Conservation (phyloP, 75 land plant species). For the Gnetum montanum region DNA sequence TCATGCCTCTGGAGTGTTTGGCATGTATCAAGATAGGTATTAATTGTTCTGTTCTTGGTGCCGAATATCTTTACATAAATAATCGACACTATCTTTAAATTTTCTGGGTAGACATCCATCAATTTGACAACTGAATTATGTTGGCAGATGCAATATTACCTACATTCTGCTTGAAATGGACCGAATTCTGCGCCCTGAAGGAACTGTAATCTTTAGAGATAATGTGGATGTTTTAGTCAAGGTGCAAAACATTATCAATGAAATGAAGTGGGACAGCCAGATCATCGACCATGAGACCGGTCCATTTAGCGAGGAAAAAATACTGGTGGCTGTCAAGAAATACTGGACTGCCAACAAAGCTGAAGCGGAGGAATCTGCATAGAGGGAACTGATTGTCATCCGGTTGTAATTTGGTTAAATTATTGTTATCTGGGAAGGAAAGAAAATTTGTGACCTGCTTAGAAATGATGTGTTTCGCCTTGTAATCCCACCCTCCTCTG, state of each 20-base stretch:
- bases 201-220: slow-evolving; percentile 66
- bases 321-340: slow-evolving; percentile 54
- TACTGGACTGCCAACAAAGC: slow-evolving; percentile 87
- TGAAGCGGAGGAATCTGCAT: background rate
- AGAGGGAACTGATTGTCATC: no score
- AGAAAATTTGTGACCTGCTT: no score
- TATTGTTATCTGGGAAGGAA: no score
- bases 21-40: slow-evolving; percentile 80
- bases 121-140: no score
- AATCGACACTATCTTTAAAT: no score
- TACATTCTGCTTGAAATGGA: slow-evolving; percentile 91
- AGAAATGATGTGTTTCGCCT: no score
- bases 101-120: no score
- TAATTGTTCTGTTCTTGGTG: no score
- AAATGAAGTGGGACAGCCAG: slow-evolving; percentile 68
- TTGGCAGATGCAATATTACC: slow-evolving; percentile 62
- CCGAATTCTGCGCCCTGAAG: slow-evolving; percentile 83
- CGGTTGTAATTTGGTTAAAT: no score
- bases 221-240: slow-evolving; percentile 66
- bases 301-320: slow-evolving; percentile 60
- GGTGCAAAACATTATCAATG: slow-evolving; percentile 41
- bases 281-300: slow-evolving; percentile 80
- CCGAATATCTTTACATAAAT: no score
- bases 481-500: no score
- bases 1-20: slow-evolving; percentile 56